Percentiles rank a stretch among this genome's conserved stretches.
Conservation (phyloP, 75 land plant genomes). For the Azolla pinnata region DNA sequence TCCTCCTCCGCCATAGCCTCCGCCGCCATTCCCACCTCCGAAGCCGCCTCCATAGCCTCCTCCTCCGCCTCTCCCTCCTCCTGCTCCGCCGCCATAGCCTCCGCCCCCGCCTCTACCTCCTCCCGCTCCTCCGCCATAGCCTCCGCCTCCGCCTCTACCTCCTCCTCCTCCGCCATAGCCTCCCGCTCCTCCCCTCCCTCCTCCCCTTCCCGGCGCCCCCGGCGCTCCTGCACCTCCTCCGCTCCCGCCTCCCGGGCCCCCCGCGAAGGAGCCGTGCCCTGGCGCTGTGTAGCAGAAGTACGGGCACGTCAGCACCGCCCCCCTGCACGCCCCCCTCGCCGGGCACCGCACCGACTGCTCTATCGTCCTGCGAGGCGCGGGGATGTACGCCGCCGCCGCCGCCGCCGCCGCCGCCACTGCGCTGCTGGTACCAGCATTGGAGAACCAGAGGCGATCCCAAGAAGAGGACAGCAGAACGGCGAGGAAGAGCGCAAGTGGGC, state of each 20-base stretch:
- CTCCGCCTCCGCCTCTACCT: background rate
- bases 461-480: too few relatives aligned
- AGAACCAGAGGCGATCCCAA: too few relatives aligned
- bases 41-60: slow-evolving; percentile 2
- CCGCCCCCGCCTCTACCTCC: slow-evolving; percentile 1
- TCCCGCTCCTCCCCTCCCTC: background rate
- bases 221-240: background rate
- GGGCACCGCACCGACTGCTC: slow-evolving; percentile 7
- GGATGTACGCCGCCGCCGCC: too few relatives aligned
- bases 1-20: slow-evolving; percentile 4
- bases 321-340: background rate
- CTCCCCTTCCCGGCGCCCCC: background rate
- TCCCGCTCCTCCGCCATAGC: background rate
- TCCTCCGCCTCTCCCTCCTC: slow-evolving; percentile 5
- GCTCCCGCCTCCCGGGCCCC: slow-evolving; percentile 4
- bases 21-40: slow-evolving; percentile 1
- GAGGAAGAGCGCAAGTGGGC: too few relatives aligned
- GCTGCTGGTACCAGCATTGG: too few relatives aligned
- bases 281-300: slow-evolving; percentile 7
- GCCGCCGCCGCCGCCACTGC: too few relatives aligned
- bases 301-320: slow-evolving; percentile 6
- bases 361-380: background rate
- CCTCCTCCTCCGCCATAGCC: background rate
- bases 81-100: background rate
- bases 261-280: slow-evolving; percentile 5